Evolutionary conservation across 73 alveolate species (phyloP).

Genomic region (Paraurostyla sp.): DNA sequence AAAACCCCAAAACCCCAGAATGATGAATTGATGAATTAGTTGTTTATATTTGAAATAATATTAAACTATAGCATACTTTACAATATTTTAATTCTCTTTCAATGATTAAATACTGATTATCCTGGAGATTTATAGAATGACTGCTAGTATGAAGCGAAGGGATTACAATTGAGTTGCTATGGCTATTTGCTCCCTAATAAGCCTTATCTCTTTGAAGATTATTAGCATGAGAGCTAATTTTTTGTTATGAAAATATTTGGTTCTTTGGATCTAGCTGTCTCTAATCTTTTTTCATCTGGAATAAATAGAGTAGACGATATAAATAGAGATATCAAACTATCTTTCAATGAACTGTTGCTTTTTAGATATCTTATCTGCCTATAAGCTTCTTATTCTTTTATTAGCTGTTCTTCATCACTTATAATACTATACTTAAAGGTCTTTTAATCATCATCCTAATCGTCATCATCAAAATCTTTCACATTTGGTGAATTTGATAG

Average conservation of each 20-base stretch:
- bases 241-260: not conserved
- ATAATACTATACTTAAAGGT: conserved; percentile 1
- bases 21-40: too few relatives aligned
- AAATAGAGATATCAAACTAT: not conserved
- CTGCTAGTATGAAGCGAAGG: not conserved
- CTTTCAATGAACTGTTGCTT: not conserved
- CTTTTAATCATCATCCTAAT: not conserved
- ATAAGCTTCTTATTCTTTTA: not conserved
- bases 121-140: not conserved
- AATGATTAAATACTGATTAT: not conserved
- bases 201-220: not conserved
- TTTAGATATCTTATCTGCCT: not conserved
- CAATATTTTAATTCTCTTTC: not conserved
- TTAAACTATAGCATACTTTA: not conserved
- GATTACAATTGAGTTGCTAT: not conserved
- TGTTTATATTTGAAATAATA: too few relatives aligned
- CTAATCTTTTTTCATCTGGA: not conserved
- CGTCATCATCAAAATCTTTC: not conserved
- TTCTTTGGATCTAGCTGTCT: not conserved
- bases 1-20: too few relatives aligned
- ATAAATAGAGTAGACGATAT: not conserved
- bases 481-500: not conserved
- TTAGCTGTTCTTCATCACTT: not conserved
- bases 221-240: too few relatives aligned
- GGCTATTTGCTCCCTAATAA: not conserved